Evolutionary conservation across 805 yeast species (phyloP).

Genomic region (Metschnikowia vanudenii): DNA sequence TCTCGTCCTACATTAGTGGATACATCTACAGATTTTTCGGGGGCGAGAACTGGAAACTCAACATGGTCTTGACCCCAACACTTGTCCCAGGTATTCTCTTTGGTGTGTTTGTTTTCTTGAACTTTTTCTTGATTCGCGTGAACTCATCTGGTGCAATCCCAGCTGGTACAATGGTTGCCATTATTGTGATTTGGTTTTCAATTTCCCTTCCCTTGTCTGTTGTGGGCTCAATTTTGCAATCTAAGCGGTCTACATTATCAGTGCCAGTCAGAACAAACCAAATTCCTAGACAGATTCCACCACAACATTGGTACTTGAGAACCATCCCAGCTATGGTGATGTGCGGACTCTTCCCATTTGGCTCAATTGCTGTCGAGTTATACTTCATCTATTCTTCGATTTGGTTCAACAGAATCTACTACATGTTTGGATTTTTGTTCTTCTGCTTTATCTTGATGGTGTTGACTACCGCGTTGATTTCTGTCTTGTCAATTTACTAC

Average conservation of each 20-base stretch:
- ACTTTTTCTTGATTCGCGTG: slow-evolving; percentile 75
- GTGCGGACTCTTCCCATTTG: slow-evolving; percentile 92
- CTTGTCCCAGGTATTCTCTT: slow-evolving; percentile 83
- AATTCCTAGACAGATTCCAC: slow-evolving; percentile 94
- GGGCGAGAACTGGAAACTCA: slow-evolving; percentile 87
- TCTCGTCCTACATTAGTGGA: slow-evolving; percentile 88
- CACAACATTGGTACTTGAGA: slow-evolving; percentile 80
- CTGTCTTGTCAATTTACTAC: slow-evolving; percentile 78
- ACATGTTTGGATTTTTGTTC: slow-evolving; percentile 96
- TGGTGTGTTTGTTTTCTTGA: slow-evolving; percentile 60
- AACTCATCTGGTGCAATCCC: slow-evolving; percentile 95
- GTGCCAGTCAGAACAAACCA: slow-evolving; percentile 91
- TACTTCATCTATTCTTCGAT: slow-evolving; percentile 86
- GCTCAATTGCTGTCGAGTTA: slow-evolving; percentile 91
- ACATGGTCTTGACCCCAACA: slow-evolving; percentile 77
- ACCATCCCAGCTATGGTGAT: slow-evolving; percentile 64
- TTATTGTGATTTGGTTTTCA: slow-evolving; percentile 79
- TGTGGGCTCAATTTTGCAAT: slow-evolving; percentile 77
- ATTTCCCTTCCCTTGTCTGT: slow-evolving; percentile 83
- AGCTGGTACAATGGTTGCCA: slow-evolving; percentile 79
- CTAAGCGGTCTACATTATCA: slow-evolving; percentile 54
- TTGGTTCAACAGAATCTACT: slow-evolving; percentile 91
- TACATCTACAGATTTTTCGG: slow-evolving; percentile 83
- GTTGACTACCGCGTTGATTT: slow-evolving; percentile 74
- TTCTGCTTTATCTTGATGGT: slow-evolving; percentile 84